Evolutionary conservation across 805 yeast species (phyloP), one percentile per base, ranked within the genome.

Genomic region (Candida ortonii): DNA sequence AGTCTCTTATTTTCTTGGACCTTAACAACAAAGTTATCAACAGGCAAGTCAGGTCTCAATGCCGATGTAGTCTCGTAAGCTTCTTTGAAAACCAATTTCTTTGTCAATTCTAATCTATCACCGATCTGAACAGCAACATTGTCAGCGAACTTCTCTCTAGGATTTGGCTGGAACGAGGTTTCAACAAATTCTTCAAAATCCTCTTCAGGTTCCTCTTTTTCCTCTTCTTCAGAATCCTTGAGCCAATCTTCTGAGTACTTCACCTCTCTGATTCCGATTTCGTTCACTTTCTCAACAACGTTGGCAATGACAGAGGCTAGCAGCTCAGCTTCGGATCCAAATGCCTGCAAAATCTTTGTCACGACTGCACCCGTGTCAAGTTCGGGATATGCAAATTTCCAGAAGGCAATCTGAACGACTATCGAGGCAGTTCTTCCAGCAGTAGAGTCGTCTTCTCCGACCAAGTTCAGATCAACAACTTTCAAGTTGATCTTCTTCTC

Each of bases 1-100:
- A 90, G 82, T 53, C 97, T 78, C 67, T 79, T 82, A 70, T 89
- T 89, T 57, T 84, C 93, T 61, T 87, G 83, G 34, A 90, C 97
- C 61, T 82, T 86, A 37, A 88, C 94, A 32, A 88, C 73, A 53
- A 79, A 88, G 65, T 84, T 88, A 57, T 81, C 70, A 32, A 84
- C 82, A 15, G 96, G 87, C 43, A 86, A 68, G 50, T 90, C 97
- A 17, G 97, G 97, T 66, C 96, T 82, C 55, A 90, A 70, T 7
- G 70, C 66, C 29, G 67, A 57, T n/a, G 61, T 47, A 30, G 78
- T 67, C 12, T 63, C 68, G 53, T 67, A 90, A 6, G 96, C 89
- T 61, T 90, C 97, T 34, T 74, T 71, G 75, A 90, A 90, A 11
- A 84, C 72, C 39, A 89, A 58, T 50, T 76, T 80, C 64, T 83